Evolutionary conservation across 345 rosid genomes (phyloP).

Genomic region (Turritis glabra): DNA sequence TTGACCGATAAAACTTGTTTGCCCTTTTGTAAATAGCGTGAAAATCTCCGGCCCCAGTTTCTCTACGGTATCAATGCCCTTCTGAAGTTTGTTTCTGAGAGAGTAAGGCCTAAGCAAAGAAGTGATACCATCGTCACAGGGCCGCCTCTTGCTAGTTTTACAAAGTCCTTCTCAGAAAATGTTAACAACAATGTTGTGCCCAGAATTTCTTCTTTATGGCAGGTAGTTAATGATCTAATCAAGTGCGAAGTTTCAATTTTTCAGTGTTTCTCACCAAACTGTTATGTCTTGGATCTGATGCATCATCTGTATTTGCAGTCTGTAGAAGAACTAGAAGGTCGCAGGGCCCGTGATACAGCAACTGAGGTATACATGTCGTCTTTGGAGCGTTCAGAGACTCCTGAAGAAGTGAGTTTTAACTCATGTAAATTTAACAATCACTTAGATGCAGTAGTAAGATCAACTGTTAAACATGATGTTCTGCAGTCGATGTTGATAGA

Average conservation of each 20-base stretch:
- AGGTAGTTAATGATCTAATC: slow-evolving; percentile 29
- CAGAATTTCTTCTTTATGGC: slow-evolving; percentile 43
- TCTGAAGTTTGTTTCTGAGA: slow-evolving; percentile 42
- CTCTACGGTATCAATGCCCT: slow-evolving; percentile 35
- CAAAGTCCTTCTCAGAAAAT: slow-evolving; percentile 40
- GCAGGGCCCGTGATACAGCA: slow-evolving; percentile 42
- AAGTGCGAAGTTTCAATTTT: not conserved
- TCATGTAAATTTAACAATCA: not conserved
- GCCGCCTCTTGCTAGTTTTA: slow-evolving; percentile 47
- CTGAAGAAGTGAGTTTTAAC: slow-evolving; percentile 41
- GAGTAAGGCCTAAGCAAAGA: slow-evolving; percentile 49
- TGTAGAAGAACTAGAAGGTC: slow-evolving; percentile 45
- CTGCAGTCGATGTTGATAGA: slow-evolving; percentile 42
- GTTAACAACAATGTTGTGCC: slow-evolving; percentile 41
- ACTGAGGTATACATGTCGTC: slow-evolving; percentile 45
- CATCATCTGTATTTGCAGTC: slow-evolving; percentile 31
- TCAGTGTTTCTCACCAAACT: slow-evolving; percentile 4
- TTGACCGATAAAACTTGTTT: slow-evolving; percentile 1
- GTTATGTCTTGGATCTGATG: slow-evolving; percentile 1
- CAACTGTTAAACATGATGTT: slow-evolving; percentile 3
- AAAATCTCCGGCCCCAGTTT: slow-evolving; percentile 36
- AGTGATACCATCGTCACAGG: slow-evolving; percentile 45
- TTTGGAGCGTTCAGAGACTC: slow-evolving; percentile 39
- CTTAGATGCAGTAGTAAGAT: slow-evolving; percentile 6
- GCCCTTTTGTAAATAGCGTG: slow-evolving; percentile 26